phyloP scores from a whole-genome alignment of 345 rosid species.

The Mallotus nudiflorus region DNA sequence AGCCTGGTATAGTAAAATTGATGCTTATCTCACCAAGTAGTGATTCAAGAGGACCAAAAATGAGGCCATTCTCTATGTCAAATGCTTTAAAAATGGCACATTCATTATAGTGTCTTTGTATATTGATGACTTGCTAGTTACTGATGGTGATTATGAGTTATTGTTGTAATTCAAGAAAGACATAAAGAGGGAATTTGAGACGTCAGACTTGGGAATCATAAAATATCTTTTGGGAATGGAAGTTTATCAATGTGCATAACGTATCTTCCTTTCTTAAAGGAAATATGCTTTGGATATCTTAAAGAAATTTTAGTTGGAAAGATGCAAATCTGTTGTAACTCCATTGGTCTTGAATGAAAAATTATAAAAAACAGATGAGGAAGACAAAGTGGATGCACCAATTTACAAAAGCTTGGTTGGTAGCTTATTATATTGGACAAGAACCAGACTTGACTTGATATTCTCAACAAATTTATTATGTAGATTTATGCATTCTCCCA shows the following conservation, averaged over 20 bases:
- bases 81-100: too few species aligned
- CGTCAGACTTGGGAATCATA: neutral
- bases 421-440: neutral
- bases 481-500: neutral
- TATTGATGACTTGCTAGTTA: neutral
- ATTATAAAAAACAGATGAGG: neutral
- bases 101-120: too few species aligned
- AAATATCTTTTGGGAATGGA: too few species aligned
- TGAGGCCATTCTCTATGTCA: too few species aligned
- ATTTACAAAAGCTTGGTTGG: neutral
- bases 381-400: too few species aligned
- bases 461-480: neutral
- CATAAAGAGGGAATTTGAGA: conserved; percentile 1
- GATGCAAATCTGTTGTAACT: neutral
- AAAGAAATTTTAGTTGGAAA: neutral
- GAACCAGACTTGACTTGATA: too few species aligned
- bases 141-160: neutral
- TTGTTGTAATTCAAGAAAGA: neutral
- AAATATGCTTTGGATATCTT: neutral
- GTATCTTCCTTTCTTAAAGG: neutral
- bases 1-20: too few species aligned
- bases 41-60: neutral
- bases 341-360: neutral
- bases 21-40: too few species aligned
- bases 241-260: neutral